Evolutionary conservation across 352 stramenopile genomes (phyloP).

Genomic region (Phytophthora cactorum): DNA sequence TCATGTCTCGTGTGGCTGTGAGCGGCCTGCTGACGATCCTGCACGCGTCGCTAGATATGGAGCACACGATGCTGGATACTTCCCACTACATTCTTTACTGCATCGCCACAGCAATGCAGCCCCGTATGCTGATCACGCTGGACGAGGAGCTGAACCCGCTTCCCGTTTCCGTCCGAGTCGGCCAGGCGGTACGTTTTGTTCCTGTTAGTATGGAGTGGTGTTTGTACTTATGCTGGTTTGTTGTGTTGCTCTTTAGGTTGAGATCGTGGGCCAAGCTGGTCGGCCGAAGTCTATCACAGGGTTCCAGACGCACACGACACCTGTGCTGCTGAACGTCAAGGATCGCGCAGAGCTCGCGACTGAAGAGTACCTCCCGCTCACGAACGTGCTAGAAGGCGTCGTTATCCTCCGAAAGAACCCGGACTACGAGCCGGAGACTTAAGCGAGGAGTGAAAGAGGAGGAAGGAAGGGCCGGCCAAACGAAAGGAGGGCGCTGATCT

Average conservation of each 20-base stretch:
- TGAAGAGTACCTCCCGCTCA: conserved; percentile 96
- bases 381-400: conserved; percentile 97
- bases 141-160: conserved; percentile 97
- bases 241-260: conserved; percentile 68
- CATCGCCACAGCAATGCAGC: conserved; percentile 97
- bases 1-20: conserved; percentile 92
- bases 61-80: conserved; percentile 98
- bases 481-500: conserved; percentile 18
- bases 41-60: conserved; percentile 97
- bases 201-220: conserved; percentile 3
- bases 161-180: conserved; percentile 98
- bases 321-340: conserved; percentile 97
- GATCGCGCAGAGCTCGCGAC: conserved; percentile 98
- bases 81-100: conserved; percentile 99
- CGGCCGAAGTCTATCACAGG: conserved; percentile 99
- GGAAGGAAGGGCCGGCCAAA: conserved; percentile 13
- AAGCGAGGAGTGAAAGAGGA: conserved; percentile 34
- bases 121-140: conserved; percentile 98
- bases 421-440: conserved; percentile 86
- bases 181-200: conserved; percentile 90
- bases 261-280: conserved; percentile 99
- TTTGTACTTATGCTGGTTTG: conserved; percentile 22
- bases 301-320: conserved; percentile 99
- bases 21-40: conserved; percentile 96
- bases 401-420: conserved; percentile 99